Evolutionary conservation across 306 rosid genomes (phyloP), one percentile per base, ranked within the genome.

Genomic region (Lathyrus oleraceus): DNA sequence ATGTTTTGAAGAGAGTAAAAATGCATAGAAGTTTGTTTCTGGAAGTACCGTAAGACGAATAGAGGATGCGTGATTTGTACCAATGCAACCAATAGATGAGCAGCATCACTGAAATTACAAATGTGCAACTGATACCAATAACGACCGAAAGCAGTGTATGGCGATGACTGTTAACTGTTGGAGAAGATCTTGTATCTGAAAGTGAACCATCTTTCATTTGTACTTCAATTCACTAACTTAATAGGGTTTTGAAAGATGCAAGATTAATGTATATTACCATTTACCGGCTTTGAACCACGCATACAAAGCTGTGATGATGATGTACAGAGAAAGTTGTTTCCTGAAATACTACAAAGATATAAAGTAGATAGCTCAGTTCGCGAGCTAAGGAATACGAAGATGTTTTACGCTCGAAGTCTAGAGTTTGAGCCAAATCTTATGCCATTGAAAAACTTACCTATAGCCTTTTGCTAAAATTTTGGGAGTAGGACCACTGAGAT

Each of bases 401-500:
- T 35, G 39, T 35, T 35, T 35, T 7, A 35, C 8, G 39, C 39
- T 6, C 2, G 39, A 35, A 6, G 39, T 7, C 39, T 35, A 35
- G 10, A 35, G 39, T 35, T 1, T 35, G 39, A 35, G 2, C 0
- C 39, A 54, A 38, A 57, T 32, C 32, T 49, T 65, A 64, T 44
- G 59, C 17, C 63, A 45, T 48, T 23, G n/a, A 54, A 76, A 35
- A 48, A 51, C 90, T 88, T 77, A 95, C 99, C 97, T 95, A 82
- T 81, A 95, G 40, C 88, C 92, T 76, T 91, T 86, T 3, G 97
- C 97, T 80, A 83, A 85, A 78, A 95, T 89, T 80, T 86, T 87
- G 25, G 97, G 97, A 75, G 89, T 77, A 14, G 97, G 87, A 21
- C 99, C 96, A 47, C 99, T 94, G 51, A 95, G 89, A 81, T 95